Base-by-base conservation (phyloP, 176 grass and related monocot genomes). In the Aegilops umbellulata region DNA sequence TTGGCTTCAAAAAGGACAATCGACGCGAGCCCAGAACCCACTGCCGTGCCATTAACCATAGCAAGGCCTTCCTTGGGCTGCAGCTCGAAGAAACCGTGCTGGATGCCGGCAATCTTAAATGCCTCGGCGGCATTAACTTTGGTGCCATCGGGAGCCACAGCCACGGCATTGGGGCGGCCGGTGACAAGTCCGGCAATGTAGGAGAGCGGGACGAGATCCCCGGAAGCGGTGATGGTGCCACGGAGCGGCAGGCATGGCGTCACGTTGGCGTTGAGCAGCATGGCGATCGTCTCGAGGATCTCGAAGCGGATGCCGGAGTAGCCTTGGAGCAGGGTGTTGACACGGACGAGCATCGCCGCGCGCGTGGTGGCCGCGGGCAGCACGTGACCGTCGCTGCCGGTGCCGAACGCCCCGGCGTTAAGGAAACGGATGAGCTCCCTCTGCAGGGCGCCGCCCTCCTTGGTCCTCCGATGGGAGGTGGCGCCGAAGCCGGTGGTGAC, bases 401-500 rank as follows among this genome's bases (percentile, higher is more conserved):
- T 76, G 17, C 91, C 91, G 32, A 92, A 92, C 3, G 86, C 86
- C 22, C 90, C 90, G 13, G 86, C 90, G 34, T 92, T 92, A 9
- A 76, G 72, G 15, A 76, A 76, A 7, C 42, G 7, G 74, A 98
- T 98, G 72, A 98, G 95, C 84, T 98, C 95, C 8, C 86, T 89
- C 60, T 98, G 93, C 12, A 98, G 93, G 20, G 82, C 82, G 29
- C 85, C 95, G 24, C 93, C 93, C 66, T 98, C 87, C 93, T 95
- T 95, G 31, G 95, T 98, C 2, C 95, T 47, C 2, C 95, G 69
- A 87, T 98, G 95, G 8, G 91, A 95, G 22, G 95, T 98, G 77
- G 95, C 93, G 13, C 95, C 95, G 55, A 97, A 97, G 4, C 95
- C 95, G 10, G 93, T 98, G 58, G 95, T 98, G 61, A 98, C 93